phyloP scores from a whole-genome alignment of 305 asterid species.

The Fraxinus ornus region DNA sequence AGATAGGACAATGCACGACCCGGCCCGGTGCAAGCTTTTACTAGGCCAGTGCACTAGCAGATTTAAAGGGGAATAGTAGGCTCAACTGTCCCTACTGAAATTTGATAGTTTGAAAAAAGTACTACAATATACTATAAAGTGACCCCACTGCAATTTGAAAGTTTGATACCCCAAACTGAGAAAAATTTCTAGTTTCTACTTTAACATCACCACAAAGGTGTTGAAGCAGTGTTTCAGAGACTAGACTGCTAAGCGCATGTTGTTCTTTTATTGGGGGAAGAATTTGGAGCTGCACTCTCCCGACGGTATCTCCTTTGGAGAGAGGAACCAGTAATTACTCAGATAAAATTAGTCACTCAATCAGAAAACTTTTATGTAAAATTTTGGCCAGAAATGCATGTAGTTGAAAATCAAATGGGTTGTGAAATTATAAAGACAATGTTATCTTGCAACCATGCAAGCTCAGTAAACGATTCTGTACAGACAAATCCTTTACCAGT shows the following conservation, averaged over 20 bases:
- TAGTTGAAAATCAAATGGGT: slow-evolving; percentile 74
- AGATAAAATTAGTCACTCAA: not conserved
- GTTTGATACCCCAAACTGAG: not conserved
- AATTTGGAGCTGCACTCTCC: no score
- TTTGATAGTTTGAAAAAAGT: not conserved
- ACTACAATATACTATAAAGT: not conserved
- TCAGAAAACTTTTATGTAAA: not conserved
- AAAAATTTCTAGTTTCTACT: not conserved
- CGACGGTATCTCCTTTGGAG: not conserved
- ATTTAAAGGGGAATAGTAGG: not conserved
- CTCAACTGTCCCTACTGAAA: not conserved
- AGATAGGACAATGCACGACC: not conserved
- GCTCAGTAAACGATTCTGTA: not conserved
- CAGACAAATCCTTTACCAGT: not conserved
- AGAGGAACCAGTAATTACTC: not conserved
- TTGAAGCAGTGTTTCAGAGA: not conserved
- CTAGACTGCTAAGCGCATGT: not conserved
- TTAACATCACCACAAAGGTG: not conserved
- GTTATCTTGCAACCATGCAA: not conserved
- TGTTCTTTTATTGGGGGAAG: no score
- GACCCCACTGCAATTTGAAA: not conserved
- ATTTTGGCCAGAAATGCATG: slow-evolving; percentile 53
- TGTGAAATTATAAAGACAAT: slow-evolving; percentile 33
- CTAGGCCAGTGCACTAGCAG: no score
- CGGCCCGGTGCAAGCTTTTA: no score